Evolutionary conservation across 768 basidiomycete species (phyloP).

Genomic region (Leccinum incarnatum): DNA sequence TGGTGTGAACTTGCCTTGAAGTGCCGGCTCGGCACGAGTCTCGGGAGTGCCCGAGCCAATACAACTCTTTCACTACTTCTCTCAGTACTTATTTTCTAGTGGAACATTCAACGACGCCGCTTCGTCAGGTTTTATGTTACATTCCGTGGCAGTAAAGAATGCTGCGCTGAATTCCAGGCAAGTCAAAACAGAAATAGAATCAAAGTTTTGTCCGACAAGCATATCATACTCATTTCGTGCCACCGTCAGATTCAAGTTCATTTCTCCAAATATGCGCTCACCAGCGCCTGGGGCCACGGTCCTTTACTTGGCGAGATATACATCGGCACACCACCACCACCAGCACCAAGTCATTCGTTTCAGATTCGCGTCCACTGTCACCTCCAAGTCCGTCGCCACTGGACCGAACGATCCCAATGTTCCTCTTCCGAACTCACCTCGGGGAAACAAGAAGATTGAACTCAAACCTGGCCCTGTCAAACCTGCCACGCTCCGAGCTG

Average conservation of each 20-base stretch:
- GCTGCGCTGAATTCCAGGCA: slow-evolving; percentile 36
- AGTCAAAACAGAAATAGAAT: slow-evolving; percentile 7
- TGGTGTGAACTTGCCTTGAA: background rate
- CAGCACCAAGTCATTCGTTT: slow-evolving; percentile 3
- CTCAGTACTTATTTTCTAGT: background rate
- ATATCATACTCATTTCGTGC: slow-evolving; percentile 5
- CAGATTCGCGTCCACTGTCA: slow-evolving; percentile 29
- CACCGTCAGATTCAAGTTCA: slow-evolving; percentile 19
- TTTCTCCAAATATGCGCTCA: slow-evolving; percentile 1
- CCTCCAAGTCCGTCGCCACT: slow-evolving; percentile 23
- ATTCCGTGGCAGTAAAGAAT: slow-evolving; percentile 35
- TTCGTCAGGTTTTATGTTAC: slow-evolving; percentile 38
- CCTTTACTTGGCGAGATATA: slow-evolving; percentile 3
- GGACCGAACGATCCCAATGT: slow-evolving; percentile 21
- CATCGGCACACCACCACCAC: background rate
- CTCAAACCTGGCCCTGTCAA: slow-evolving; percentile 65
- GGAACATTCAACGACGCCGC: slow-evolving; percentile 8
- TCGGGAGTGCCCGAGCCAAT: background rate
- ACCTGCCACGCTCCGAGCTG: slow-evolving; percentile 27
- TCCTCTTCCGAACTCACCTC: slow-evolving; percentile 25
- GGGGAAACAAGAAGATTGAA: slow-evolving; percentile 51
- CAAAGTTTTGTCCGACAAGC: background rate
- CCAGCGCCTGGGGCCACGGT: background rate
- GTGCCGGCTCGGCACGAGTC: background rate
- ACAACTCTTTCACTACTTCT: no score